A percentile compares a stretch with the other conserved stretches of the same genome.
Conservation (phyloP, 768 basidiomycete species). For the Suillus sp. region DNA sequence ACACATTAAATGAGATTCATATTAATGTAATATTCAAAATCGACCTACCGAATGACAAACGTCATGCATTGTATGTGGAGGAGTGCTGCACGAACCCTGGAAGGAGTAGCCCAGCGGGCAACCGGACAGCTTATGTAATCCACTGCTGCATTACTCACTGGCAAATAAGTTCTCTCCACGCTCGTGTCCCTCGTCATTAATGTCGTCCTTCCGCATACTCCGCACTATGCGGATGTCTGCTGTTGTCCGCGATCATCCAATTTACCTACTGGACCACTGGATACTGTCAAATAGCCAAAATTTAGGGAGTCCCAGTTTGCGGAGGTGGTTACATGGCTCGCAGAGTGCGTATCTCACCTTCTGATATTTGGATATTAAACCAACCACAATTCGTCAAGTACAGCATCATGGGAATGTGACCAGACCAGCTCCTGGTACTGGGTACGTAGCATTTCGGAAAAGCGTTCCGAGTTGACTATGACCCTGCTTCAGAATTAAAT, state of each 20-base stretch:
- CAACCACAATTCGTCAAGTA: conserved; percentile 11
- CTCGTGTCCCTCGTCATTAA: not conserved
- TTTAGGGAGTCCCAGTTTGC: not conserved
- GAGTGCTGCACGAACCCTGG: not conserved
- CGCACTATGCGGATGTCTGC: not conserved
- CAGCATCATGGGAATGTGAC: conserved; percentile 52
- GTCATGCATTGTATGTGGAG: not conserved
- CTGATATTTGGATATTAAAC: not conserved
- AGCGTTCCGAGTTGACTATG: not conserved
- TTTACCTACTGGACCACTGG: not conserved
- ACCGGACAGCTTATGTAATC: not conserved
- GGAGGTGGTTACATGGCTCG: conserved; percentile 21
- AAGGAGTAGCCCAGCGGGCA: not conserved
- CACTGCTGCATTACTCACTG: not conserved
- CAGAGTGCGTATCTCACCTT: conserved; percentile 15
- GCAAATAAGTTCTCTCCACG: not conserved
- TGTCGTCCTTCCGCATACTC: not conserved
- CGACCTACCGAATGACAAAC: not conserved
- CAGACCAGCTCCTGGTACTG: conserved; percentile 69
- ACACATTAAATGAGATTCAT: not conserved
- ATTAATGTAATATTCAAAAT: not conserved
- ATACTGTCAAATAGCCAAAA: not conserved
- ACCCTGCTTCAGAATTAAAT: conserved; percentile 62
- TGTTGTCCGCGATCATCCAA: not conserved
- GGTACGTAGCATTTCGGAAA: conserved; percentile 43